phyloP scores from a whole-genome alignment of 805 yeast species.

The Pichia rugopelliculosa region DNA sequence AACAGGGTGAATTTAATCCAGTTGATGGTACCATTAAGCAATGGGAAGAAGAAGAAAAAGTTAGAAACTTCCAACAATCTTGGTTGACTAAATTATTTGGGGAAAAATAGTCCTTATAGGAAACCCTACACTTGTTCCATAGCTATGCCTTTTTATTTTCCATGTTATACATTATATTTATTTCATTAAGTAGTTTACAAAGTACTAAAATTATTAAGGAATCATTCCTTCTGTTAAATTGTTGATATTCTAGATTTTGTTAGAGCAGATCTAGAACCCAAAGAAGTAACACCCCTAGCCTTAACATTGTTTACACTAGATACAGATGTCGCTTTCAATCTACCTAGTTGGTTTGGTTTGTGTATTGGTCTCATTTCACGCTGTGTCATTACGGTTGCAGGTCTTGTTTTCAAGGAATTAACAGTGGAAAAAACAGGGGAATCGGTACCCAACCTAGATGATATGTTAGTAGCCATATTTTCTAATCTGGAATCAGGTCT shows the following conservation, averaged over 20 bases:
- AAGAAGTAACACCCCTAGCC: constrained; percentile 5
- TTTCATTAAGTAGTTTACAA: neutral
- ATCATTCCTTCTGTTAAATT: neutral
- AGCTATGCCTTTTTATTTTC: neutral
- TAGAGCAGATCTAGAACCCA: constrained; percentile 1
- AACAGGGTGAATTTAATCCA: constrained; percentile 37
- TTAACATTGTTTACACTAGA: neutral
- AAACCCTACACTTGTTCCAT: neutral
- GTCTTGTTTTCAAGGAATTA: neutral
- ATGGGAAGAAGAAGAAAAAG: constrained; percentile 36
- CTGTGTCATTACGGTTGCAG: constrained; percentile 5
- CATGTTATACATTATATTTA: neutral
- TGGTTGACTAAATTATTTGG: constrained; percentile 39
- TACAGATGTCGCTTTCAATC: neutral
- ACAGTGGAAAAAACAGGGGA: constrained; percentile 2
- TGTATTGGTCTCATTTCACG: neutral
- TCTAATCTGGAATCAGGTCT: constrained; percentile 12
- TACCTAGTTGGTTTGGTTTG: neutral
- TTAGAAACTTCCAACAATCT: constrained; percentile 29
- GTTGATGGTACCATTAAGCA: constrained; percentile 38
- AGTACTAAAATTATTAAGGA: neutral
- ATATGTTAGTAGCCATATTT: constrained; percentile 8
- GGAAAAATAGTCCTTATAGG: constrained; percentile 26
- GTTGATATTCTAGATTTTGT: constrained; percentile 5
- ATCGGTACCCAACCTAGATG: constrained; percentile 10